These are phyloP conservation scores for Trypanosoma brucei DNA, from an alignment of 208 protist species.

Conservation along the genomic window DNA sequence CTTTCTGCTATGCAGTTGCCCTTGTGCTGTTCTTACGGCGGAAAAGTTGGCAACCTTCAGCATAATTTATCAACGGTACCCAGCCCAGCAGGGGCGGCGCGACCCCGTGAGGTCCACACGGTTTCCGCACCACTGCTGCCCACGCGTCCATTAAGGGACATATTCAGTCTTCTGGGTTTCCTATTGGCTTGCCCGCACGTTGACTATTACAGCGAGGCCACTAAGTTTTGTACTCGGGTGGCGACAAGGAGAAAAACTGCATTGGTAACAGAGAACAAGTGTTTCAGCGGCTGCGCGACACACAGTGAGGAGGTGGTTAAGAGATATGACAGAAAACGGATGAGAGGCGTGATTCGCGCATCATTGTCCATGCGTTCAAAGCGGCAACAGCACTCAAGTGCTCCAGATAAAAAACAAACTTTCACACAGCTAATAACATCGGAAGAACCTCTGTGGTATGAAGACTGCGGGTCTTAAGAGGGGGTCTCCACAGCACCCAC, in stretches of 20 bases:
- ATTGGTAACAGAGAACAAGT: too few species aligned
- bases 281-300: too few species aligned
- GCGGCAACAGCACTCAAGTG: too few species aligned
- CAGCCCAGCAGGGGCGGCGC: not conserved
- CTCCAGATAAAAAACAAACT: too few species aligned
- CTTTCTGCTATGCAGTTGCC: constrained; percentile 13
- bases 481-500: not conserved
- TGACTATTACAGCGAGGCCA: constrained; percentile 48
- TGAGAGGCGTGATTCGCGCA: too few species aligned
- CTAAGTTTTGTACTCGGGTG: constrained; percentile 13
- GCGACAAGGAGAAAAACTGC: not conserved
- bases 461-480: not conserved
- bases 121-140: constrained; percentile 24
- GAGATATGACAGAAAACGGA: too few species aligned
- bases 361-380: too few species aligned
- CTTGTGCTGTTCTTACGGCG: constrained; percentile 36
- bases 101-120: not conserved
- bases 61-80: constrained; percentile 21
- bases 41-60: constrained; percentile 22
- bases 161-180: constrained; percentile 44
- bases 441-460: not conserved
- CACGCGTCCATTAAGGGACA: constrained; percentile 31
- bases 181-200: constrained; percentile 35
- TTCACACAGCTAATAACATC: not conserved
- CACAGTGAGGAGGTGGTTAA: too few species aligned